These are phyloP conservation scores for Tillandsia leiboldiana DNA, from an alignment of 176 grass and related monocot species.

Conservation along the genomic window DNA sequence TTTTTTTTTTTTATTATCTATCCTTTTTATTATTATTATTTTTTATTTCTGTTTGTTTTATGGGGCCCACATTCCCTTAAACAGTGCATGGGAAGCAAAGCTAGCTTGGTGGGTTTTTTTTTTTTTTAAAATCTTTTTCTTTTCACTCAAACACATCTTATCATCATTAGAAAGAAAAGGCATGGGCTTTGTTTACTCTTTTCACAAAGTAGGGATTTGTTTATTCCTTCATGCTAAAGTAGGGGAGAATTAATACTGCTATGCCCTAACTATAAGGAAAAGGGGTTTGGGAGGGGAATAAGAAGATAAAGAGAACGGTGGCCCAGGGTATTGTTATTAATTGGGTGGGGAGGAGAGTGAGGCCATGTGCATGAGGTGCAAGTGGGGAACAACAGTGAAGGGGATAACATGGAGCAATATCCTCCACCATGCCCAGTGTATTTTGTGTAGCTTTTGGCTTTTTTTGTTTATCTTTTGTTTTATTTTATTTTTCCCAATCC, in stretches of 20 bases:
- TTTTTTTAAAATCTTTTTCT: background rate
- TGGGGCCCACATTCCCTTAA: background rate
- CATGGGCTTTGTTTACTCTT: conserved; percentile 5
- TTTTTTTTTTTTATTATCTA: too few species aligned
- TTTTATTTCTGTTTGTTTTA: background rate
- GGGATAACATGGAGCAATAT: conserved; percentile 7
- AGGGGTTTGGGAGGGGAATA: background rate
- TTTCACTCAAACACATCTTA: background rate
- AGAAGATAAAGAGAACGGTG: background rate
- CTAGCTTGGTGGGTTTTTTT: background rate
- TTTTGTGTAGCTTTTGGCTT: background rate
- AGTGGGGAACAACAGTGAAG: conserved; percentile 19
- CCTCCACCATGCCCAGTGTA: conserved; percentile 1
- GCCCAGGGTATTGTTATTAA: background rate
- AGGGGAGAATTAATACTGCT: background rate
- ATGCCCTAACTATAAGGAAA: conserved; percentile 2
- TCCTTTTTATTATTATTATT: background rate
- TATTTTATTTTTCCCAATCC: too few species aligned
- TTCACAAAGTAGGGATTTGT: conserved; percentile 8
- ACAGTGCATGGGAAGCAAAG: background rate
- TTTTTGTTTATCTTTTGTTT: too few species aligned
- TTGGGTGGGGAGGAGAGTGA: background rate
- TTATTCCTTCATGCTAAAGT: conserved; percentile 11
- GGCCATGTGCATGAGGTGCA: conserved; percentile 6
- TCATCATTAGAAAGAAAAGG: conserved; percentile 8